Evolutionary conservation across 768 basidiomycete species (phyloP), one percentile per base, ranked within the genome.

Genomic region (Imleria badia): DNA sequence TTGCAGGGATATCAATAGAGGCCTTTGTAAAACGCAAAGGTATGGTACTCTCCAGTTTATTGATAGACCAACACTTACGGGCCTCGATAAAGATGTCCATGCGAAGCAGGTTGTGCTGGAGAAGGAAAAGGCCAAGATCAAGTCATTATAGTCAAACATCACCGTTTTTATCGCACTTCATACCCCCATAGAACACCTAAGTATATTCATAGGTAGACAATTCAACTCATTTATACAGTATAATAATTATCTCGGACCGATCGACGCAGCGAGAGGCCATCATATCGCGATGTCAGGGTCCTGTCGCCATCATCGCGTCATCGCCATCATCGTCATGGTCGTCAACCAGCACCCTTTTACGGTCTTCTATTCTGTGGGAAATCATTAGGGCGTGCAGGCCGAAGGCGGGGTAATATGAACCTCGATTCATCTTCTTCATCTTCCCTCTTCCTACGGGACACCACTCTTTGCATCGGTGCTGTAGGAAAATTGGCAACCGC

Each of bases 1-100:
- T 99, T 71, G 84, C 84, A n/a, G 97, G 94, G 2, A 97, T 98
- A 56, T 94, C 90, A 1, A 80, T 97, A 11, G 96, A 98, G 68
- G 96, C 95, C 3, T 85, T 85, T 63, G 86, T 94, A 6, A 98
- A 98, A 69, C 84, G 92, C 55, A 85, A 84, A 82, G 90, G 92
- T 89, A 58, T 35, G 74, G 73, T 13, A 40, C 47, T 51, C 45
- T 9, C 62, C 54, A 17, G 13, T 20, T 44, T 40, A 30, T 51
- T 34, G 45, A 29, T 23, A 26, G 45, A 29, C 20, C 12, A 11
- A 34, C 39, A 41, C 39, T 62, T 23, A 64, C 48, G 19, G 46
- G 30, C 23, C 50, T 26, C 26, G 26, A 3, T 49, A n/a, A 66
- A 93, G 91, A 89, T 59, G 81, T 93, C 41, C 89, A 92, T 61